Conservation (phyloP, 164 flowering plant genomes). For the Nymphaea colorata region DNA sequence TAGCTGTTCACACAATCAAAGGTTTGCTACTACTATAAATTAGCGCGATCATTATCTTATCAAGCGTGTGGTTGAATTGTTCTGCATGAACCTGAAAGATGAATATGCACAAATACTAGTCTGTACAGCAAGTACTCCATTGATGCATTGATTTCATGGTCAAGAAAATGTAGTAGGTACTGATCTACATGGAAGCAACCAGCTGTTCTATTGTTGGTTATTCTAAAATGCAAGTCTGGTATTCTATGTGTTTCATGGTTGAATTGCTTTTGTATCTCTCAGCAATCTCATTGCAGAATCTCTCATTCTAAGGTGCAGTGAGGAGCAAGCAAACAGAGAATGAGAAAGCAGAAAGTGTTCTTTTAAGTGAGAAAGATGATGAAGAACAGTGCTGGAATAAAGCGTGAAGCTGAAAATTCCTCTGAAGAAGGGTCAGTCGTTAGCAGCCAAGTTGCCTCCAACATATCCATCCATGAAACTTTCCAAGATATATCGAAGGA, state of each 20-base stretch:
- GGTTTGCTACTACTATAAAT: too few species aligned
- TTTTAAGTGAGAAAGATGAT: neutral
- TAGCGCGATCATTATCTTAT: too few species aligned
- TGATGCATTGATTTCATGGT: too few species aligned
- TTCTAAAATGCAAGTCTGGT: neutral
- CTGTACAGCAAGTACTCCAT: too few species aligned
- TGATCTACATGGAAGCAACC: too few species aligned
- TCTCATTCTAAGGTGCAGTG: neutral
- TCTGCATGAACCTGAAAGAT: too few species aligned
- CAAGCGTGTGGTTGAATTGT: too few species aligned
- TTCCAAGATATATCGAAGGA: conserved; percentile 19
- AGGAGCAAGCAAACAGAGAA: neutral
- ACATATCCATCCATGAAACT: conserved; percentile 32
- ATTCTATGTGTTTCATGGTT: neutral
- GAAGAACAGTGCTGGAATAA: neutral
- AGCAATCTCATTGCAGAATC: neutral
- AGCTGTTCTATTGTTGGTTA: neutral
- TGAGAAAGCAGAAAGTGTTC: neutral
- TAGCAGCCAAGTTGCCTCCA: conserved; percentile 51
- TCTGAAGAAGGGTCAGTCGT: conserved; percentile 50
- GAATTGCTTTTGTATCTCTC: neutral
- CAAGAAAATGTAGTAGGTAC: too few species aligned
- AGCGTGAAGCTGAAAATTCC: conserved; percentile 17
- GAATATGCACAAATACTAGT: too few species aligned
- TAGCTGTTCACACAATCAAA: too few species aligned